Percentiles rank a stretch among this genome's conserved stretches.
These are phyloP conservation scores for Bretziella fagacearum DNA, from an alignment of 2,329 filamentous ascomycete species.

Conservation along the genomic window DNA sequence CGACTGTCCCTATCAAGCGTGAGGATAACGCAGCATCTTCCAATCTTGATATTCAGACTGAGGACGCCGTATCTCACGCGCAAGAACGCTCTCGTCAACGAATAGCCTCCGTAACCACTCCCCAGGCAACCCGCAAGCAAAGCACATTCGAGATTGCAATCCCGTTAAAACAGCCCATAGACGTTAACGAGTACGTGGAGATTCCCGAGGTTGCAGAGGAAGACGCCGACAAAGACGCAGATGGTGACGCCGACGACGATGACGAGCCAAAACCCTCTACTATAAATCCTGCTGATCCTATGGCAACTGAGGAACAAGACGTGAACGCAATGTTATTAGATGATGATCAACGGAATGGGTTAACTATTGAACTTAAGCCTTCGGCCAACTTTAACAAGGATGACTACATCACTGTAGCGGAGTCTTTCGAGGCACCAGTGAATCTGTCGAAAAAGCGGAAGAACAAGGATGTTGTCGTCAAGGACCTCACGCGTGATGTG, in stretches of 20 bases:
- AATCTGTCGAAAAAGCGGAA: slow-evolving; percentile 39
- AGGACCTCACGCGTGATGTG: slow-evolving; percentile 40
- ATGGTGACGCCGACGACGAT: slow-evolving; percentile 4
- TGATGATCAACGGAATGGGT: slow-evolving; percentile 16
- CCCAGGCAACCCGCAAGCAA: slow-evolving; percentile 18
- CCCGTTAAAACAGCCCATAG: slow-evolving; percentile 24
- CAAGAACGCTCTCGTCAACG: slow-evolving; percentile 7
- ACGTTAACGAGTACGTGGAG: slow-evolving; percentile 5
- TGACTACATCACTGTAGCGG: slow-evolving; percentile 34
- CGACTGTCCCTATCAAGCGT: background rate
- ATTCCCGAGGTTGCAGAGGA: background rate
- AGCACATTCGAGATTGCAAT: slow-evolving; percentile 32
- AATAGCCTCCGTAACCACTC: slow-evolving; percentile 12
- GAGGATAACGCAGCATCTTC: background rate
- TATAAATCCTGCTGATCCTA: background rate
- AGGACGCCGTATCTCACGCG: slow-evolving; percentile 6
- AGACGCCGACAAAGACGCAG: slow-evolving; percentile 4
- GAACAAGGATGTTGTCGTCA: slow-evolving; percentile 30
- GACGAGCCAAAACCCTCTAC: background rate
- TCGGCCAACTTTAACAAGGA: slow-evolving; percentile 29
- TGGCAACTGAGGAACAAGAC: background rate
- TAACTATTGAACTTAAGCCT: slow-evolving; percentile 33
- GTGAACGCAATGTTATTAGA: slow-evolving; percentile 11
- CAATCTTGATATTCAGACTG: background rate
- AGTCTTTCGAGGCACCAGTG: slow-evolving; percentile 29